Evolutionary conservation across 768 basidiomycete species (phyloP).

Genomic region (Epithele typhae): DNA sequence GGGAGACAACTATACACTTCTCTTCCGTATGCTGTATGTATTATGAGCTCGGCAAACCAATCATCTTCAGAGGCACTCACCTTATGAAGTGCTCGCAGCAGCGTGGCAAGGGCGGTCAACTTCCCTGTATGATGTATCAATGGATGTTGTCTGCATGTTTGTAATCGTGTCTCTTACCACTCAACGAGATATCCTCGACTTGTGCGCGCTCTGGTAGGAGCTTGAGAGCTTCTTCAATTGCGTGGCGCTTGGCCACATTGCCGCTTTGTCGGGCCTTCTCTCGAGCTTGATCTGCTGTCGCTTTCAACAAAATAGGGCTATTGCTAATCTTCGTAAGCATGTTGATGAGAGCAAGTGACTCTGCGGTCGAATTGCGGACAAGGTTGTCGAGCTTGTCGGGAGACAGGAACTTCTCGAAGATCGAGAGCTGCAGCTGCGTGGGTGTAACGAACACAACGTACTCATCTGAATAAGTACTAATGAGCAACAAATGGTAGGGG

Average conservation of each 20-base stretch:
- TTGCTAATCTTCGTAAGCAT: slow-evolving; percentile 88
- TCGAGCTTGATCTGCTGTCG: slow-evolving; percentile 63
- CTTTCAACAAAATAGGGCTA: slow-evolving; percentile 82
- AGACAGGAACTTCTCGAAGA: slow-evolving; percentile 74
- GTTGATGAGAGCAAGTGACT: slow-evolving; percentile 76
- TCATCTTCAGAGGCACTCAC: too few species aligned
- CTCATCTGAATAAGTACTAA: slow-evolving; percentile 58
- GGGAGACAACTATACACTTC: slow-evolving; percentile 95
- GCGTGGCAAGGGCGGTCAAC: slow-evolving; percentile 56
- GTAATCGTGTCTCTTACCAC: too few species aligned
- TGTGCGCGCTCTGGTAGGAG: slow-evolving; percentile 56
- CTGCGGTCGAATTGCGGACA: slow-evolving; percentile 65
- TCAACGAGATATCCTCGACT: slow-evolving; percentile 71
- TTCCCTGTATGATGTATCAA: too few species aligned
- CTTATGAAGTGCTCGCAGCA: slow-evolving; percentile 58
- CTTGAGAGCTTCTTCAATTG: slow-evolving; percentile 54
- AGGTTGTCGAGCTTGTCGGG: slow-evolving; percentile 67
- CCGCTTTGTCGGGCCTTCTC: slow-evolving; percentile 32
- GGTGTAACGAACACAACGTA: slow-evolving; percentile 97
- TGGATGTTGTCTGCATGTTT: too few species aligned
- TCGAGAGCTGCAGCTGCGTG: slow-evolving; percentile 72
- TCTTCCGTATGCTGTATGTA: slow-evolving; percentile 69
- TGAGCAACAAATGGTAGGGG: background rate
- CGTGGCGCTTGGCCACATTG: slow-evolving; percentile 39
- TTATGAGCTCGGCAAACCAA: background rate